Conservation (phyloP, 2,329 filamentous ascomycete genomes). For the Aspergillus nomiae region DNA sequence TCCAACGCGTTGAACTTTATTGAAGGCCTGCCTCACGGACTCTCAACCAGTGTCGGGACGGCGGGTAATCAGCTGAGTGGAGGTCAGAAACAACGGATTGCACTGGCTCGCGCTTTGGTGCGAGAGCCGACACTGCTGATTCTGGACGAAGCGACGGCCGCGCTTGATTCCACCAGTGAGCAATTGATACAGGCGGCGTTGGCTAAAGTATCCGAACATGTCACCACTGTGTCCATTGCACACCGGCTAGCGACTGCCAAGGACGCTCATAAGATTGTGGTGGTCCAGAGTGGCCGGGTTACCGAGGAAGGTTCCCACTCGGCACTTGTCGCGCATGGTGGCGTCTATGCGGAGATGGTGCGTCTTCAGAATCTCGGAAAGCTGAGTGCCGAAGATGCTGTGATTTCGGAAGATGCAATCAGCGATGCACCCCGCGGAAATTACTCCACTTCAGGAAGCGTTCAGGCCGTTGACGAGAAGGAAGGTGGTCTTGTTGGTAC, state of each 20-base stretch:
- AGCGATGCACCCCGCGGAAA: constrained; percentile 18
- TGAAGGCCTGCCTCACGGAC: constrained; percentile 24
- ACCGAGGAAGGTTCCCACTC: constrained; percentile 37
- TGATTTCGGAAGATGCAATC: constrained; percentile 20
- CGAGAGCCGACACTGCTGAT: constrained; percentile 77
- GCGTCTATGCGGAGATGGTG: constrained; percentile 53
- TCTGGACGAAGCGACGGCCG: constrained; percentile 41
- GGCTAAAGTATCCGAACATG: constrained; percentile 27
- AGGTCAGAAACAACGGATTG: constrained; percentile 87
- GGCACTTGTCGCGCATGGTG: constrained; percentile 35
- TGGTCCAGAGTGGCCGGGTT: constrained; percentile 36
- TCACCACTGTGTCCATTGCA: constrained; percentile 40
- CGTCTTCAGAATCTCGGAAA: constrained; percentile 45
- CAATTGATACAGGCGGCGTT: constrained; percentile 37
- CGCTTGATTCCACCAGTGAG: constrained; percentile 40
- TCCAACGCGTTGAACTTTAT: constrained; percentile 34
- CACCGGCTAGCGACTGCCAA: constrained; percentile 40
- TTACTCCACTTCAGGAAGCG: constrained; percentile 12
- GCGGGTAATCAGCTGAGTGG: constrained; percentile 48
- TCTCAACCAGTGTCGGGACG: constrained; percentile 39
- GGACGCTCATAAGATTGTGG: constrained; percentile 41
- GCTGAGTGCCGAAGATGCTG: constrained; percentile 22
- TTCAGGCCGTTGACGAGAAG: constrained; percentile 21
- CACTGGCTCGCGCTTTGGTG: constrained; percentile 81
- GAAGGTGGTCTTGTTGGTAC: constrained; percentile 17